Evolutionary conservation across 1,139 yeast genomes (phyloP).

Genomic region (Arxiozyma bovina): DNA sequence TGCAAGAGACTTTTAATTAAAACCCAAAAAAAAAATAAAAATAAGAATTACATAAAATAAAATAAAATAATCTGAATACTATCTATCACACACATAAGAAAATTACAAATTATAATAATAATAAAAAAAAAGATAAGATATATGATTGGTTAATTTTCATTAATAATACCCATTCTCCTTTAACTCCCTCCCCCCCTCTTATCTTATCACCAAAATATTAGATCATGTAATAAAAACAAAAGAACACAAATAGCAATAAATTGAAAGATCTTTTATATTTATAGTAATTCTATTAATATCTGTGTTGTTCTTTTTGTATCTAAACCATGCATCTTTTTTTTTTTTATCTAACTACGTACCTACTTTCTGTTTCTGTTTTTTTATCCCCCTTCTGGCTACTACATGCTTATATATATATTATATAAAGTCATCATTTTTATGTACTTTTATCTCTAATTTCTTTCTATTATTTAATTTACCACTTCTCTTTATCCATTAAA

Average conservation of each 20-base stretch:
- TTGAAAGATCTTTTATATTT: too few relatives aligned
- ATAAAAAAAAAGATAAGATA: background rate
- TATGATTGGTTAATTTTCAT: background rate
- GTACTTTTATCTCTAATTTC: background rate
- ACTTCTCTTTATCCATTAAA: too few relatives aligned
- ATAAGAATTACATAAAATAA: background rate
- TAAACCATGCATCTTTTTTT: background rate
- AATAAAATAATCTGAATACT: too few relatives aligned
- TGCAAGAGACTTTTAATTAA: slow-evolving; percentile 22
- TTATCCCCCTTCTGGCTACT: background rate
- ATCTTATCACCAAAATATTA: too few relatives aligned
- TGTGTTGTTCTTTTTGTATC: background rate
- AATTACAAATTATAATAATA: background rate
- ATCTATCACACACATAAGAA: background rate
- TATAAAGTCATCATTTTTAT: background rate
- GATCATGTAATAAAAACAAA: background rate
- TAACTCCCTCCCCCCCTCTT: background rate
- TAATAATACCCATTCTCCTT: background rate
- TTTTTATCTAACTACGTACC: background rate
- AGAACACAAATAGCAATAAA: background rate
- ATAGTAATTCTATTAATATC: too few relatives aligned
- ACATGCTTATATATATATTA: background rate
- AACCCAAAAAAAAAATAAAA: background rate
- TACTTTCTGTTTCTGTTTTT: too few relatives aligned
- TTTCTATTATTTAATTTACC: too few relatives aligned